Base-by-base conservation (phyloP, 2,329 filamentous ascomycete species). In the Diplodia intermedia region DNA sequence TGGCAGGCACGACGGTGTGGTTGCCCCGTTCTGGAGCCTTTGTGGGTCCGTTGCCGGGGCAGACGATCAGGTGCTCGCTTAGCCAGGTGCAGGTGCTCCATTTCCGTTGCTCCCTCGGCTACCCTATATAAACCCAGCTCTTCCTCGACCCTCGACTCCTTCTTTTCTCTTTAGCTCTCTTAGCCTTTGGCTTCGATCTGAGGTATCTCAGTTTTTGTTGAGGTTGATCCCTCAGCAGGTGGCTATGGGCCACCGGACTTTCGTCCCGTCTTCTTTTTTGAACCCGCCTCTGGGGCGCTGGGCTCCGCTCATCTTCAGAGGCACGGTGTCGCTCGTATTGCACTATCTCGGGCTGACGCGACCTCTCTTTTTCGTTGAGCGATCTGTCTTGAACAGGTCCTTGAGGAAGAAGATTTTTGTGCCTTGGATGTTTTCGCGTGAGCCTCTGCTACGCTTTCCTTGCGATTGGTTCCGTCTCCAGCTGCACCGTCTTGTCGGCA, bases 61-160 rank as follows among this genome's bases (percentile, higher is more conserved):
- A 47, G 18, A 6, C 4, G 18, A n/a, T 47, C 40, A 47, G 18
- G n/a, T 47, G 40, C 18, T 47, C 40, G 40, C 40, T 47, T 47
- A 47, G 40, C 18, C 36, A 11, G 11, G 6, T 43, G 4, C 38
- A 43, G 15, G 38, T 18, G 38, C 38, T 4, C 38, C 15, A 15
- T 6, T 23, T 33, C 31, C 31, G 8, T 33, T 43, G 14, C 31
- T 38, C 8, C 53, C 53, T 20, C 53, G 12, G n/a, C 53, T n/a
- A 0, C 2, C 49, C 6, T 38, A 56, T 26, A 97, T 68, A 60
- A 26, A 40, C 11, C 26, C 4, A 31, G 12, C 14, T 14, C 20
- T 14, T 18, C 20, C 3, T 43, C 36, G n/a, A 14, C 55, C 36
- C 14, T 7, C 36, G 2, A 4, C 12, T 43, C 36, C 12, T 29